Base-by-base conservation (phyloP, 805 yeast genomes). In the Wickerhamiella kurtzmanii region DNA sequence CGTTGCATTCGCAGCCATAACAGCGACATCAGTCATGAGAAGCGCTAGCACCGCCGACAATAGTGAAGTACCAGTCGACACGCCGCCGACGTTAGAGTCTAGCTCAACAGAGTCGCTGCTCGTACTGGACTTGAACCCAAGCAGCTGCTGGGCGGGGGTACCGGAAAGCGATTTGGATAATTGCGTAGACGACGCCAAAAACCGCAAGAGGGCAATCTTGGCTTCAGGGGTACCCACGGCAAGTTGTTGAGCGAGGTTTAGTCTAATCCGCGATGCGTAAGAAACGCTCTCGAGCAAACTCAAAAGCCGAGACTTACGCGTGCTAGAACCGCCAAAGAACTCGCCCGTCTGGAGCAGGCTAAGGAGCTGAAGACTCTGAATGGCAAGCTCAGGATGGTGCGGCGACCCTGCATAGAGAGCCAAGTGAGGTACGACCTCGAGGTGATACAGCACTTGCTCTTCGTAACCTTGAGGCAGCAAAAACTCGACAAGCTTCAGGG, bases 261-360 rank as follows among this genome's bases (percentile, higher is more conserved):
- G 75, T 50, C 82, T 75, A 36, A 89, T 82, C 53, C 88, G 72
- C 1, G 73, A 66, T 0, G 94, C 77, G 54, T 88, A 96, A 53
- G 84, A 84, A 28, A 82, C 75, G 15, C 87, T 80, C 55, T 80
- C 82, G 45, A 82, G 71, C 36, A 83, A 71, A 0, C 85, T 77
- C 42, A 88, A 62, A 13, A 89, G 64, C 53, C 87, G 75, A 51
- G 79, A 79, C 45, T 70, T 75, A 8, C 71, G 70, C 16, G 58
- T 46, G 22, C 63, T 53, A 2, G 58, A 50, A 9, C 57, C 48
- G 58, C 58, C 63, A 56, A 80, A 79, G 41, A 70, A 70, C 11
- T 74, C 62, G 0, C 78, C 68, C 11, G 60, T 53, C 0, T 82
- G 66, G 4, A 86, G 64, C 44, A 65, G 65, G 4, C 63, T 58